Conservation (phyloP, 345 rosid species). For the Syzygium grande region DNA sequence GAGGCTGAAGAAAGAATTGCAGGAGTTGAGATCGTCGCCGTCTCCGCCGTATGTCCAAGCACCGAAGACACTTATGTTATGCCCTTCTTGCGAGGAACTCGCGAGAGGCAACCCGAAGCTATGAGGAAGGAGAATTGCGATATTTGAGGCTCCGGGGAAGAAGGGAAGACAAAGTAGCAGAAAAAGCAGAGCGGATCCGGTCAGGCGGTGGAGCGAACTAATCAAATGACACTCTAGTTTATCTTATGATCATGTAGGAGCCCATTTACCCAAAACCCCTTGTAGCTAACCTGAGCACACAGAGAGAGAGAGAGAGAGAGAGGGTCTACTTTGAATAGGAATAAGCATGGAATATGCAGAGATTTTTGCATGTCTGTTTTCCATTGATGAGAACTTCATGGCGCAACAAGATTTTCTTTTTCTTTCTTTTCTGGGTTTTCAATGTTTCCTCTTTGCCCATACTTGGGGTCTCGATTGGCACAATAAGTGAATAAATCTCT, state of each 20-base stretch:
- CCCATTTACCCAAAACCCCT: neutral
- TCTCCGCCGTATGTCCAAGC: neutral
- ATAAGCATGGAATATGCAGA: neutral
- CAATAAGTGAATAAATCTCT: neutral
- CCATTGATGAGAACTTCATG: neutral
- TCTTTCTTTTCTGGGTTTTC: neutral
- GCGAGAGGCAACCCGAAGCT: neutral
- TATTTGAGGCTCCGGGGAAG: neutral
- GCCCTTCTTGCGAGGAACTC: slow-evolving; percentile 14
- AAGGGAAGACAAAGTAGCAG: neutral
- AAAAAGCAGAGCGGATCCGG: neutral
- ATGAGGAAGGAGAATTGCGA: neutral
- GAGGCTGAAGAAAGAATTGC: slow-evolving; percentile 34
- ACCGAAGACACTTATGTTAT: neutral
- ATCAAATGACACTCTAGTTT: neutral
- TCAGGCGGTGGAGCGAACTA: neutral
- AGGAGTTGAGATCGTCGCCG: slow-evolving; percentile 15
- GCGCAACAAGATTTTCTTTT: neutral
- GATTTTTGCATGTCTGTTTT: neutral
- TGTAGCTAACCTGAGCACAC: neutral
- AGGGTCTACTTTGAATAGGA: neutral
- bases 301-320: neutral
- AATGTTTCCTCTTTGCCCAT: neutral
- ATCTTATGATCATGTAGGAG: neutral
- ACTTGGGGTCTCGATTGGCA: neutral